These are phyloP conservation scores for Berberis vulgaris DNA, from an alignment of 164 flowering plant genomes.

Conservation along the genomic window DNA sequence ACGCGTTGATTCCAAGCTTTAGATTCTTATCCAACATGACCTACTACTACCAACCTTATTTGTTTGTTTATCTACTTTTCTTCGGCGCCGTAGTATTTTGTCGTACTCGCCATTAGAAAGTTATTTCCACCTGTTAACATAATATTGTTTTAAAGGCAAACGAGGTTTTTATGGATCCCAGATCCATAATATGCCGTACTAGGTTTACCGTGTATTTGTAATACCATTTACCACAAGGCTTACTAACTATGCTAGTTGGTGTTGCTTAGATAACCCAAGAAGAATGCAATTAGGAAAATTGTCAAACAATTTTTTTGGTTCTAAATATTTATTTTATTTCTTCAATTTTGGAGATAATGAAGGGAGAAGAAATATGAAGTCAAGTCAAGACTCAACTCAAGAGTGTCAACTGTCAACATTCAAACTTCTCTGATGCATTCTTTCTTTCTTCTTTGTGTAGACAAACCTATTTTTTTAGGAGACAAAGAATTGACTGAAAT, in stretches of 20 bases:
- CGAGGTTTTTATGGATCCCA: too few relatives aligned
- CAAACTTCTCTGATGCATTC: conserved; percentile 3
- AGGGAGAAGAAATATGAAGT: background rate
- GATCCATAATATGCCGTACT: too few relatives aligned
- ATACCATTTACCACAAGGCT: too few relatives aligned
- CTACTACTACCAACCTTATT: background rate
- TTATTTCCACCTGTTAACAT: too few relatives aligned
- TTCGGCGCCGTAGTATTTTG: background rate
- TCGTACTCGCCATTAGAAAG: background rate
- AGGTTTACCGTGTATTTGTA: too few relatives aligned
- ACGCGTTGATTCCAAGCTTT: conserved; percentile 20
- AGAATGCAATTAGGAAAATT: too few relatives aligned
- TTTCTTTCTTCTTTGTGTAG: conserved; percentile 3
- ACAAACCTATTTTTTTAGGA: conserved; percentile 13
- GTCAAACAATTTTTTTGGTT: background rate
- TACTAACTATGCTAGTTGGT: too few relatives aligned
- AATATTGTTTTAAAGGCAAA: too few relatives aligned
- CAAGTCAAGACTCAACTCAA: background rate
- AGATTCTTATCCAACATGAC: conserved; percentile 26
- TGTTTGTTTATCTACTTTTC: background rate
- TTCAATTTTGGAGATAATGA: background rate
- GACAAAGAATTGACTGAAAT: conserved; percentile 16
- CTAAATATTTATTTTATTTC: conserved; percentile 1
- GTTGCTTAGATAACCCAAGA: too few relatives aligned
- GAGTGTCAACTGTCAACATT: conserved; percentile 7